Base-by-base conservation (phyloP, 2,329 filamentous ascomycete genomes). In the Cercospora nicotianae region DNA sequence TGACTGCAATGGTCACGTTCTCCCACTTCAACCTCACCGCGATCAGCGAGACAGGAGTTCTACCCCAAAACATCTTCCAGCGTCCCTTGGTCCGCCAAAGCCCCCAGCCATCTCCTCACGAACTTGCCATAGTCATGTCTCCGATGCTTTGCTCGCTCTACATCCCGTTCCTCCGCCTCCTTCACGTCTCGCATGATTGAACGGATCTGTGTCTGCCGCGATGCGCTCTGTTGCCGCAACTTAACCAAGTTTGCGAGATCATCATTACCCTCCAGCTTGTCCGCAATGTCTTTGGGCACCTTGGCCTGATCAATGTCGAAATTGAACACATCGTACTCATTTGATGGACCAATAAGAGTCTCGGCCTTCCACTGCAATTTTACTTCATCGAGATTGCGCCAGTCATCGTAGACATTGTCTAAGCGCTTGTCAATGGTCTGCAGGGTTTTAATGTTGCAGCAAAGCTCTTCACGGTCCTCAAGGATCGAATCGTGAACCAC, bases 71-170 rank as follows among this genome's bases (percentile, higher is more conserved):
- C 55, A n/a, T 69, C 65, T 60, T 76, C 76, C 65, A 95, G 77
- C 1, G 87, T 80, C 1, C 87, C 88, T 73, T 90, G 89, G 67
- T 89, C 87, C 0, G 90, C 90, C 66, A 96, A 83, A 69, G 86
- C 87, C 70, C 85, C 85, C 55, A 94, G 79, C 89, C 91, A 94
- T 42, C 80, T 82, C 72, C 91, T 87, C 23, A 94, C 83, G 0
- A 88, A 87, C 13, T 58, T 67, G 18, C 65, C 67, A 75, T 91
- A 91, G 75, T 96, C 91, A 74, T 87, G 85, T 73, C 86, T 85
- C 2, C 88, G 82, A 30, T 84, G 84, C 23, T 80, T 79, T 3
- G 88, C 86, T 58, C 85, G 83, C 57, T 82, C 79, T 23, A 85
- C 81, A 66, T 87, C 86, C 12, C 83, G 82, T 1, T 79, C 80